A percentile compares a stretch with the other conserved stretches of the same genome.
Evolutionary conservation across 1,139 yeast genomes (phyloP).

Genomic region (Saccharomyces hybrid): DNA sequence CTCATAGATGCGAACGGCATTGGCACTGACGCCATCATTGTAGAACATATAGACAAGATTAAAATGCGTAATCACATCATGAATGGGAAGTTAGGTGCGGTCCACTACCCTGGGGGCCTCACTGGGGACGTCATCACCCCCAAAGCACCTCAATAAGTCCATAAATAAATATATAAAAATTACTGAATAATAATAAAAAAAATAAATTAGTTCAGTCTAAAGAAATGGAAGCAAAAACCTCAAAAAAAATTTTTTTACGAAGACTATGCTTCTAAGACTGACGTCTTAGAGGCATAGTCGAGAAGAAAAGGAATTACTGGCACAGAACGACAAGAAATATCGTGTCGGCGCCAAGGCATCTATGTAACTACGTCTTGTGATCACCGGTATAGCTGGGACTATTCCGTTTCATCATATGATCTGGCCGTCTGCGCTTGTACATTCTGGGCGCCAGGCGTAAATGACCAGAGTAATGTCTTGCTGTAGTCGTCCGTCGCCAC

Average conservation of each 20-base stretch:
- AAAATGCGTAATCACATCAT: conserved; percentile 56
- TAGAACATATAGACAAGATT: conserved; percentile 89
- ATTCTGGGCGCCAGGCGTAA: background rate
- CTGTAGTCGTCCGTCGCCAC: background rate
- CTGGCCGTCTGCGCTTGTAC: background rate
- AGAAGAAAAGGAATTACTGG: conserved; percentile 57
- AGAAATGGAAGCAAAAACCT: conserved; percentile 54
- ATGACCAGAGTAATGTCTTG: background rate
- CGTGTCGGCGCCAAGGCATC: conserved; percentile 22
- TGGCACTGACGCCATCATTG: conserved; percentile 98
- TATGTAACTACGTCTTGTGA: background rate
- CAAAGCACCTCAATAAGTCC: too few species aligned
- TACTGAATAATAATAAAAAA: too few species aligned
- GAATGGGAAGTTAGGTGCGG: conserved; percentile 39
- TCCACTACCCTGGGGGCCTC: conserved; percentile 87
- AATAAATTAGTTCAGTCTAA: conserved; percentile 84
- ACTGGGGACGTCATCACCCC: conserved; percentile 58
- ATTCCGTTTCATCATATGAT: background rate
- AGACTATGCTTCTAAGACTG: conserved; percentile 48
- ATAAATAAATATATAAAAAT: too few species aligned
- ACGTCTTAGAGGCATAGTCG: conserved; percentile 50
- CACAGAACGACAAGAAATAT: conserved; percentile 30
- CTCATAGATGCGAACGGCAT: conserved; percentile 96
- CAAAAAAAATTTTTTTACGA: conserved; percentile 49
- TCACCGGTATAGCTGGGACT: background rate